Percentiles rank a stretch among this genome's conserved stretches.
Evolutionary conservation across 78 protist genomes (phyloP).

Genomic region (Pigoraptor vietnamica): DNA sequence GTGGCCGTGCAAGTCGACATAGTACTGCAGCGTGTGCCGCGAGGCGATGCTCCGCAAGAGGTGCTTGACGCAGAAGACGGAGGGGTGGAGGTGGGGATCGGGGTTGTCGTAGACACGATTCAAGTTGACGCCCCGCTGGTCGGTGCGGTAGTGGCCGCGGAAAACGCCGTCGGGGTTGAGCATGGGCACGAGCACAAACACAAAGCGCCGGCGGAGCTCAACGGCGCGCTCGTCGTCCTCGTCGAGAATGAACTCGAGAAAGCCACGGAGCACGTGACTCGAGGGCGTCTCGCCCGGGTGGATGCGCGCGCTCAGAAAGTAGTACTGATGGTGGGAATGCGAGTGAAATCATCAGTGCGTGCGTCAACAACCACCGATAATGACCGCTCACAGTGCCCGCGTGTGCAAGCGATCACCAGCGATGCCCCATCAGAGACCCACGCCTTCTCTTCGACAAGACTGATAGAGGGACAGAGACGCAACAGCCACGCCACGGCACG

Average conservation of each 20-base stretch:
- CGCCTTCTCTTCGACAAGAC: no score
- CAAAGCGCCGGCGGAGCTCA: constrained; percentile 22
- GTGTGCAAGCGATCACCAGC: no score
- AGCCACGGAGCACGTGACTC: constrained; percentile 42
- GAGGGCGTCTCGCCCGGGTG: constrained; percentile 85
- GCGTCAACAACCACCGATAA: no score
- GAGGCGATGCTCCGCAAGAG: neutral
- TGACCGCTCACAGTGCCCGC: no score
- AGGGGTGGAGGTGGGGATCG: neutral
- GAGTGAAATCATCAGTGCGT: neutral
- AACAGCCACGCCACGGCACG: no score
- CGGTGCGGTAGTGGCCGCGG: constrained; percentile 48
- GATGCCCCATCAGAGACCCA: no score
- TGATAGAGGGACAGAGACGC: no score
- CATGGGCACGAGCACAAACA: constrained; percentile 64
- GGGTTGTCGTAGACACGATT: constrained; percentile 50
- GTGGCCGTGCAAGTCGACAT: constrained; percentile 48
- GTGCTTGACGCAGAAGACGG: constrained; percentile 20
- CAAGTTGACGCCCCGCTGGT: constrained; percentile 42
- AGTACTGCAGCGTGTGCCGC: neutral
- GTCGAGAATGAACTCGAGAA: constrained; percentile 13
- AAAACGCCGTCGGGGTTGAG: constrained; percentile 77
- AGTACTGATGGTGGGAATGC: neutral
- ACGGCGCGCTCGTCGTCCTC: neutral
- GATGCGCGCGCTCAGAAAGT: constrained; percentile 66